Evolutionary conservation across 2,329 filamentous ascomycete genomes (phyloP), one percentile per base, ranked within the genome.

Genomic region (Cephalotrichum gorgonifer): DNA sequence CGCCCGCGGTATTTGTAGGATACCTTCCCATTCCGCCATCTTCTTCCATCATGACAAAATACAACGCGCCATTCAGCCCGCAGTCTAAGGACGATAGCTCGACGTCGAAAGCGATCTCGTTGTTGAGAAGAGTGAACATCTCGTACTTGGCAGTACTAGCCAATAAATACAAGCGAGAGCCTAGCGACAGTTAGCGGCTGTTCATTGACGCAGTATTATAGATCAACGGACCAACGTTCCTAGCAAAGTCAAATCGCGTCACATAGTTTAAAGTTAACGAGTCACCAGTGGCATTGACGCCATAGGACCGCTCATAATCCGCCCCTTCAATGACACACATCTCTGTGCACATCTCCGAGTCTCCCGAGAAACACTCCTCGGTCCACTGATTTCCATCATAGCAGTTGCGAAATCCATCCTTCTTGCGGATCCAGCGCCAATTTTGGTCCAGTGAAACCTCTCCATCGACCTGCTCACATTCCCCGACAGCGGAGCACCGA

Each of bases 101-200:
- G 15, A 84, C 79, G 50, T 83, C 79, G 50, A 85, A 83, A 28
- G 76, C 75, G 58, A 85, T 76, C 61, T 85, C 81, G 57, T 78
- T 71, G 64, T 76, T 75, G 51, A 75, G 67, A 47, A 83, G 67
- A 50, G 78, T 71, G 64, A 84, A 77, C 56, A 75, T 72, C 64
- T 82, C 64, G 59, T 85, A 85, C 51, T 70, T 72, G 51, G 65
- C 66, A 39, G 74, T 70, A 47, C 70, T 65, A 52, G 72, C 70
- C 65, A 84, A 71, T 49, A 84, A 67, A 58, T 81, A 85, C 39
- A 81, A 61, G 51, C 81, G 72, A 12, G 76, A 67, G 23, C 64
- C 65, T 44, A 6, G 26, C 9, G 15, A n/a, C 1, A n/a, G 38
- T 41, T 41, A 17, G 38, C 38, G n/a, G 8, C n/a, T 43, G 22